Evolutionary conservation across 164 flowering plant species (phyloP).

Genomic region (Vitis rupestris): DNA sequence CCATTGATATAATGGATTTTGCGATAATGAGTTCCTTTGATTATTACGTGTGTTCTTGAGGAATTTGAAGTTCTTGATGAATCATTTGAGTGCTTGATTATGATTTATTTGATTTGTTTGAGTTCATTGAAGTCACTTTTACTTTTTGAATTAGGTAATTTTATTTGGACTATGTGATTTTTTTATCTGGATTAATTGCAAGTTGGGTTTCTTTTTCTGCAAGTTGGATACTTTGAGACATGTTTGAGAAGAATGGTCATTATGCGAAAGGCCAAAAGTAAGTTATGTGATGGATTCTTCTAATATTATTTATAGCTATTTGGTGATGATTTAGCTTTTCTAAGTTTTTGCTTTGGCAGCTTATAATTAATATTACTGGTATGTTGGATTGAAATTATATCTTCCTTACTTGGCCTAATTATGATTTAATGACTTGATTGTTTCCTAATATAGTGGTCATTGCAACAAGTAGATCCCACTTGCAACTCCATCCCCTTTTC

Average conservation of each 20-base stretch:
- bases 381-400: constrained; percentile 11
- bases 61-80: background rate
- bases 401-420: background rate
- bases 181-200: too few relatives aligned
- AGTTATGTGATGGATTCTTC: too few relatives aligned
- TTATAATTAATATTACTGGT: background rate
- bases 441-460: constrained; percentile 17
- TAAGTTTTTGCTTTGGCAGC: background rate
- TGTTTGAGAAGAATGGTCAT: background rate
- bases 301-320: background rate
- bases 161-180: too few relatives aligned
- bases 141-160: too few relatives aligned
- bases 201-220: background rate
- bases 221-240: background rate
- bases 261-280: too few relatives aligned
- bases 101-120: background rate
- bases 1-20: too few relatives aligned
- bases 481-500: background rate
- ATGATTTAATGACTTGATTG: background rate
- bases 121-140: background rate
- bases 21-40: background rate
- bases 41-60: background rate
- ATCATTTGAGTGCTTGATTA: background rate
- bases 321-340: background rate
- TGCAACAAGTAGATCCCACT: constrained; percentile 22